A percentile compares a stretch with the other conserved stretches of the same genome.
Evolutionary conservation across 129 eudicot genomes (phyloP).

Genomic region (Artemisia annua): DNA sequence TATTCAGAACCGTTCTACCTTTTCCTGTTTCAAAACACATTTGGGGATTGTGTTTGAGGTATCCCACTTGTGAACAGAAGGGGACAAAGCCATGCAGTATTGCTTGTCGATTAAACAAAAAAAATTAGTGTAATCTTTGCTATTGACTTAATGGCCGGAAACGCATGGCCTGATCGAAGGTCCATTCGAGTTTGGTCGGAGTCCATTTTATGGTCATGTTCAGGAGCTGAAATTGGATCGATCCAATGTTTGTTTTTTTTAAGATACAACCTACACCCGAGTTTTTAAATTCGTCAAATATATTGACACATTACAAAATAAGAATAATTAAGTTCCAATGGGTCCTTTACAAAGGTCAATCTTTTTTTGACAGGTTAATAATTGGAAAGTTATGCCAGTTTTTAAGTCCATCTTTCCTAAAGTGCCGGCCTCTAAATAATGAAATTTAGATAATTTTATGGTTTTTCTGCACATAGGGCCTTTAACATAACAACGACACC

Average conservation of each 20-base stretch:
- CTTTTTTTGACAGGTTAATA: not conserved
- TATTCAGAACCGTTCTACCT: not conserved
- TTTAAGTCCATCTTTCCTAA: not conserved
- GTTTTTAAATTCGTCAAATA: too few species aligned
- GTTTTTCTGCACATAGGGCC: too few species aligned
- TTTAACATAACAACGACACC: too few species aligned
- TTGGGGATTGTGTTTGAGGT: slow-evolving; percentile 13
- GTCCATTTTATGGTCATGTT: not conserved
- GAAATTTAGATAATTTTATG: too few species aligned
- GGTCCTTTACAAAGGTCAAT: too few species aligned
- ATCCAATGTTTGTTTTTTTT: not conserved
- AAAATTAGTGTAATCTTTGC: not conserved
- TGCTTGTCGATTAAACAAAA: not conserved
- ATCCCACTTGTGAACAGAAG: slow-evolving; percentile 17
- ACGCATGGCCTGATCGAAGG: not conserved
- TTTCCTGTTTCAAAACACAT: slow-evolving; percentile 8
- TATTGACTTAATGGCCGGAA: not conserved
- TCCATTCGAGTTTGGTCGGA: not conserved
- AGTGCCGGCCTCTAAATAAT: not conserved
- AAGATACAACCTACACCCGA: not conserved
- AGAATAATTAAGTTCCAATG: too few species aligned
- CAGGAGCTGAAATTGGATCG: not conserved
- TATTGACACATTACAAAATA: too few species aligned
- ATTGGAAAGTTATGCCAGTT: not conserved
- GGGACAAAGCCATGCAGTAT: slow-evolving; percentile 18